Percentiles rank a stretch among this genome's conserved stretches.
These are phyloP conservation scores for Juglanconis sp. DNA, from an alignment of 2,329 filamentous ascomycete genomes.

Conservation along the genomic window DNA sequence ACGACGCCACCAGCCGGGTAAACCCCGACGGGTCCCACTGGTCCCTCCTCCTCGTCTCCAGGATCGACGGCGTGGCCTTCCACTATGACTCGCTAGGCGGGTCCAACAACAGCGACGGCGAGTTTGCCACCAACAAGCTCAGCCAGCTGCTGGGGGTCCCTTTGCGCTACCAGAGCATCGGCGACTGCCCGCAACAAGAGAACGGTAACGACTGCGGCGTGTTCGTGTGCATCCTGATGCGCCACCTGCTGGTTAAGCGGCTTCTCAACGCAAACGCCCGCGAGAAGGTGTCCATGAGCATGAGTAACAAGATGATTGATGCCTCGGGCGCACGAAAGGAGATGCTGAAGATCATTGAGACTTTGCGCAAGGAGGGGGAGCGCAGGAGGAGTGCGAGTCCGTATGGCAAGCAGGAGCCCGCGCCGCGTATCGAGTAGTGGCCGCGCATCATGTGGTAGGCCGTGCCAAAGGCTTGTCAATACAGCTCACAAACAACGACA, in stretches of 20 bases:
- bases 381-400: constrained; percentile 54
- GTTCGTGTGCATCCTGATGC: constrained; percentile 93
- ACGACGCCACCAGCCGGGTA: constrained; percentile 75
- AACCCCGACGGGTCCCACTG: constrained; percentile 91
- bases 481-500: background rate
- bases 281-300: constrained; percentile 91
- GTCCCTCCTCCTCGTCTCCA: constrained; percentile 85
- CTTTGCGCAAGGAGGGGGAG: constrained; percentile 81
- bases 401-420: constrained; percentile 30
- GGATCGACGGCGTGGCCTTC: constrained; percentile 87
- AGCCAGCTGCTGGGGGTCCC: constrained; percentile 62
- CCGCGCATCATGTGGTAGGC: background rate
- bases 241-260: constrained; percentile 82
- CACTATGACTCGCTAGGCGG: constrained; percentile 89
- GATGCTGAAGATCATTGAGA: constrained; percentile 87
- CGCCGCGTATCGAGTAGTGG: constrained; percentile 42
- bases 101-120: constrained; percentile 72
- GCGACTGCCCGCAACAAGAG: constrained; percentile 85
- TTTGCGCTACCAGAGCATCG: constrained; percentile 74
- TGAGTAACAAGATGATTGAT: constrained; percentile 81
- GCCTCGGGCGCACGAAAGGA: constrained; percentile 78
- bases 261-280: constrained; percentile 74
- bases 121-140: constrained; percentile 66
- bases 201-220: constrained; percentile 94
- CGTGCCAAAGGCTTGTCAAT: background rate